phyloP scores from a whole-genome alignment of 2,329 filamentous ascomycete genomes.

The Allantophomopsis cytisporea region DNA sequence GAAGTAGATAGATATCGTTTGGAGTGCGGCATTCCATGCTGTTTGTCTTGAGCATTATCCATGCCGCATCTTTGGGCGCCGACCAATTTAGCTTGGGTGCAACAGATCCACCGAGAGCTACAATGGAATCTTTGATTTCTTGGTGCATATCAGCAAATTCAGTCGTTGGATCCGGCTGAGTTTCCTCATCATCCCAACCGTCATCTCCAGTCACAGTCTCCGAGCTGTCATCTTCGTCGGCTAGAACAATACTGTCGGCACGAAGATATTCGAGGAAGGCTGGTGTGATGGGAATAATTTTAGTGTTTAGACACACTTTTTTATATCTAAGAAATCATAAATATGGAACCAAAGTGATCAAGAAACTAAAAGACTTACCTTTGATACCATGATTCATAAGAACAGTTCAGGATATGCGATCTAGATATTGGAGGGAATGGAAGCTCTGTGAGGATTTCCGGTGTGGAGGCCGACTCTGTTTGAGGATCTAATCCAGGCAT shows the following conservation, averaged over 20 bases:
- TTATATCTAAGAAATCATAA: slow-evolving; percentile 45
- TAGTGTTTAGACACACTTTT: slow-evolving; percentile 69
- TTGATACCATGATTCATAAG: slow-evolving; percentile 85
- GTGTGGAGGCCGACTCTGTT: slow-evolving; percentile 5
- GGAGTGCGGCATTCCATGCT: slow-evolving; percentile 81
- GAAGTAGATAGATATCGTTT: slow-evolving; percentile 83
- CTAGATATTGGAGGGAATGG: slow-evolving; percentile 75
- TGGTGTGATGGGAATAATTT: slow-evolving; percentile 63
- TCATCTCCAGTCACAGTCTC: slow-evolving; percentile 26
- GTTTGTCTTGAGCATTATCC: slow-evolving; percentile 75
- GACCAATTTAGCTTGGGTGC: slow-evolving; percentile 97
- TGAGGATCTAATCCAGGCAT: slow-evolving; percentile 1
- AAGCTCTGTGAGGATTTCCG: slow-evolving; percentile 22
- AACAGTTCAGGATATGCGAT: slow-evolving; percentile 85
- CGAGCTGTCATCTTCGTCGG: slow-evolving; percentile 35
- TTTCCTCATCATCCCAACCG: slow-evolving; percentile 31
- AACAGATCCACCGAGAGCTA: slow-evolving; percentile 71
- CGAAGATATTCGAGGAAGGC: slow-evolving; percentile 78
- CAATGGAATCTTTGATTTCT: slow-evolving; percentile 62
- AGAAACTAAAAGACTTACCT: slow-evolving; percentile 28
- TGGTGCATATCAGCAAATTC: slow-evolving; percentile 59
- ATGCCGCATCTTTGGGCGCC: slow-evolving; percentile 86
- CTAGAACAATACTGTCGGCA: slow-evolving; percentile 84
- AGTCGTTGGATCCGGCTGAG: slow-evolving; percentile 14
- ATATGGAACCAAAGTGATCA: neutral